These are phyloP conservation scores for Backusella macrospora DNA, from an alignment of 192 early-diverging fungal species.

Conservation along the genomic window DNA sequence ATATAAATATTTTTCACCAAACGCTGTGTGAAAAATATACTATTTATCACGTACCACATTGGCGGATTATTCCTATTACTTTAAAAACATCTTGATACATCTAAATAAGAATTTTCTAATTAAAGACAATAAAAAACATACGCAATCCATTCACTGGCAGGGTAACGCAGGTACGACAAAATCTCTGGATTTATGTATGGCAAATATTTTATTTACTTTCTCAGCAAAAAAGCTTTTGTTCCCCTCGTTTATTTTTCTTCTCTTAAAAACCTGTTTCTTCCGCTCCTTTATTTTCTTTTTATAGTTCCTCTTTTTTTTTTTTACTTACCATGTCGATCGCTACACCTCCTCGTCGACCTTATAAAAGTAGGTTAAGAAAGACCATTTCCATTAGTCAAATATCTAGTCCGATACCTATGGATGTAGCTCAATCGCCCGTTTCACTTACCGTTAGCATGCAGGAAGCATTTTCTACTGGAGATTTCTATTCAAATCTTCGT, in stretches of 20 bases:
- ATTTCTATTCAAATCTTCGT: neutral
- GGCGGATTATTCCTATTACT: neutral
- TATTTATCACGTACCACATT: neutral
- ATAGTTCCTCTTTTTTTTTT: constrained; percentile 1
- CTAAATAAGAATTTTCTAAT: neutral
- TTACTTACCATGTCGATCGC: neutral
- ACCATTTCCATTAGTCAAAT: neutral
- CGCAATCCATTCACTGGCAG: neutral
- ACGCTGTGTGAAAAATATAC: neutral
- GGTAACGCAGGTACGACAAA: constrained; percentile 13
- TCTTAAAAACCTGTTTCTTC: neutral
- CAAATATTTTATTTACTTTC: constrained; percentile 16
- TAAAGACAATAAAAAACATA: neutral
- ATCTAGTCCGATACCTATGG: neutral
- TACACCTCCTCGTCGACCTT: constrained; percentile 22
- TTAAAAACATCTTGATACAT: neutral
- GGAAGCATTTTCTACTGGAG: neutral
- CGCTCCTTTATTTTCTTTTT: neutral
- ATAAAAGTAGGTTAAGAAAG: constrained; percentile 17
- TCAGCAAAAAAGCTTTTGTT: constrained; percentile 1
- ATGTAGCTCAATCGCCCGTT: neutral
- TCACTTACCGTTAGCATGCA: neutral
- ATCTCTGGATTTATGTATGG: constrained; percentile 13
- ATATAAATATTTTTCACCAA: neutral
- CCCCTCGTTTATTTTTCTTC: neutral